Conservation (phyloP, 2,329 filamentous ascomycete species). For the Calonectria montana region DNA sequence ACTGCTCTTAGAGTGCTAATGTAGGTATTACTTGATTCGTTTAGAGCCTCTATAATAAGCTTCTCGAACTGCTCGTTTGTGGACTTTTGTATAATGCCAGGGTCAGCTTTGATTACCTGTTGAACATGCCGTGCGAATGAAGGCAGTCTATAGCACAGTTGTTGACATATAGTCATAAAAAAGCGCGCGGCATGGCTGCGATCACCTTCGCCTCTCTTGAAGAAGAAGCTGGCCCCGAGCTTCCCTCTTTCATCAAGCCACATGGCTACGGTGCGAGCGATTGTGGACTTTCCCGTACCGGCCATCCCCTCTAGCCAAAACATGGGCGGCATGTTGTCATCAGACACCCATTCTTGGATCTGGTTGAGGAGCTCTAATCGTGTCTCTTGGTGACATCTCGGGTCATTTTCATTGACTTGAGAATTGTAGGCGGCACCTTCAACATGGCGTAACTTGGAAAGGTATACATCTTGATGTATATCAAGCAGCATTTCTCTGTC, state of each 20-base stretch:
- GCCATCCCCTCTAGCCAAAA: too few species aligned
- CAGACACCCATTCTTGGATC: too few species aligned
- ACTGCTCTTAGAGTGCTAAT: background rate
- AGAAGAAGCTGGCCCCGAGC: background rate
- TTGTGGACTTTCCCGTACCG: background rate
- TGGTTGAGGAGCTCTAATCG: too few species aligned
- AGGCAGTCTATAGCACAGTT: background rate
- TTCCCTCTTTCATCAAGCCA: background rate
- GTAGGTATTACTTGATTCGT: background rate
- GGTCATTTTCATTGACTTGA: too few species aligned
- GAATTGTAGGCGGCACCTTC: too few species aligned
- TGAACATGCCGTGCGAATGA: background rate
- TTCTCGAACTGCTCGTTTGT: background rate
- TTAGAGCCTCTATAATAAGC: background rate
- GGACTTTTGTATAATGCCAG: background rate
- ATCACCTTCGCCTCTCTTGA: background rate
- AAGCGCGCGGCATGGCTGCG: background rate
- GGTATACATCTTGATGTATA: too few species aligned
- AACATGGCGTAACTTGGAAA: too few species aligned
- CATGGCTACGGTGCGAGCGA: background rate
- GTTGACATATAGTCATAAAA: background rate
- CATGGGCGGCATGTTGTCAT: too few species aligned
- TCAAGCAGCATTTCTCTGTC: too few species aligned
- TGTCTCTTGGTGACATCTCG: too few species aligned
- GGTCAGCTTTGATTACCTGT: background rate